phyloP scores from a whole-genome alignment of 805 yeast species.

The Candida piceae region DNA sequence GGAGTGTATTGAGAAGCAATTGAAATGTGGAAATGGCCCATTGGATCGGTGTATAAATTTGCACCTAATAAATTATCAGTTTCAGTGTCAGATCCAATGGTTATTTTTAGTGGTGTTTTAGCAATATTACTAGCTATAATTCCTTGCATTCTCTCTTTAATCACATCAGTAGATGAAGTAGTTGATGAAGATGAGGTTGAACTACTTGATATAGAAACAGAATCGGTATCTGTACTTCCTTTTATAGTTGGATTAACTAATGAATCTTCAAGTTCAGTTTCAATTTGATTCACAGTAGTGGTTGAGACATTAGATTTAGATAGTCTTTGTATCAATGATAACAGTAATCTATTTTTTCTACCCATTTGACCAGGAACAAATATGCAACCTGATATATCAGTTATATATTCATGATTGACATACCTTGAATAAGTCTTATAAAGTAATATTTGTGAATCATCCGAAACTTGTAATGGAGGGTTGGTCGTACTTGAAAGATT shows the following conservation, averaged over 20 bases:
- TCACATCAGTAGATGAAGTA: conserved; percentile 22
- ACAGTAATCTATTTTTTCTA: conserved; percentile 64
- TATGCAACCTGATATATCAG: conserved; percentile 70
- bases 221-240: conserved; percentile 14
- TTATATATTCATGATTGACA: conserved; percentile 37
- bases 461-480: conserved; percentile 33
- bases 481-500: conserved; percentile 1
- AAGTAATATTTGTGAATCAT: conserved; percentile 54
- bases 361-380: conserved; percentile 63
- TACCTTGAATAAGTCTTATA: conserved; percentile 52
- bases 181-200: conserved; percentile 9
- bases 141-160: conserved; percentile 62
- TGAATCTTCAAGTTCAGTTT: conserved; percentile 33
- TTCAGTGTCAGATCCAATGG: conserved; percentile 47
- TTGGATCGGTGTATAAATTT: conserved; percentile 50
- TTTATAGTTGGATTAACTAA: conserved; percentile 24
- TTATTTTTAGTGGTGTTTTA: conserved; percentile 46
- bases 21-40: conserved; percentile 60
- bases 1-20: conserved; percentile 59
- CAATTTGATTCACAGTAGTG: conserved; percentile 31
- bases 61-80: conserved; percentile 26
- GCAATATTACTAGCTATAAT: conserved; percentile 68
- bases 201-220: conserved; percentile 15
- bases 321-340: conserved; percentile 65
- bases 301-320: conserved; percentile 34